Conservation (phyloP, 1,284 basidiomycete genomes). For the Volvariella volvacea region DNA sequence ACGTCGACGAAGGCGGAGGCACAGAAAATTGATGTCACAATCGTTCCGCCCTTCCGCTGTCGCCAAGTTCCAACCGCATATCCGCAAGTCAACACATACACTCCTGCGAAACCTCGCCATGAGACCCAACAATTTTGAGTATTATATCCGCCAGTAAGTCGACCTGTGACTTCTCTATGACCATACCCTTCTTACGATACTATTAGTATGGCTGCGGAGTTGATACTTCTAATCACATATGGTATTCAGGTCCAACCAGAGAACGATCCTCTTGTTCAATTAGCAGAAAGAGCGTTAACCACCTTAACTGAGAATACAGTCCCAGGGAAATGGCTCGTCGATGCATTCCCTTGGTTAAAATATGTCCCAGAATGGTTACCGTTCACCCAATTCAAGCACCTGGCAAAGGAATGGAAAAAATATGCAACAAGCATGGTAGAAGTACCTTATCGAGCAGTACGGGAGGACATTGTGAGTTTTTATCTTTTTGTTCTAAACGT, state of each 20-base stretch:
- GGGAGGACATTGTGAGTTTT: constrained; percentile 4
- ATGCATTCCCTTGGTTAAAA: constrained; percentile 17
- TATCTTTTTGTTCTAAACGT: neutral
- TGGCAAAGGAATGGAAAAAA: constrained; percentile 25
- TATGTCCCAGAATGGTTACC: constrained; percentile 37
- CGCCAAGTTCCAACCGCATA: constrained; percentile 1
- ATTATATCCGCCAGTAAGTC: constrained; percentile 19
- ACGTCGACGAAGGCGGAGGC: no score
- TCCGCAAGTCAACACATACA: constrained; percentile 12
- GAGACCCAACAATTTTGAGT: constrained; percentile 17
- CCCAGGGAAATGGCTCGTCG: constrained; percentile 12
- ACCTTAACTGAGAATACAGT: constrained; percentile 6
- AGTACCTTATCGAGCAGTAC: constrained; percentile 23
- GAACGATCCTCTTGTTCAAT: constrained; percentile 6
- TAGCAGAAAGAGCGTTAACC: constrained; percentile 7
- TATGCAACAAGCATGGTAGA: constrained; percentile 16
- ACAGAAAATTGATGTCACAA: constrained; percentile 10
- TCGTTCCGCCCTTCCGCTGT: constrained; percentile 4
- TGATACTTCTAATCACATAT: no score
- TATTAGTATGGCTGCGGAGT: no score
- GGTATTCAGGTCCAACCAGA: no score
- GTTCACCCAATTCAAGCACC: constrained; percentile 31
- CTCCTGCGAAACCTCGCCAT: constrained; percentile 16
- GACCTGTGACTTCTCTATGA: neutral
- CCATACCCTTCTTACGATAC: neutral